A percentile compares a stretch with the other conserved stretches of the same genome.
phyloP scores from a whole-genome alignment of 108 stramenopile species.

The Skeletonema marinoi region DNA sequence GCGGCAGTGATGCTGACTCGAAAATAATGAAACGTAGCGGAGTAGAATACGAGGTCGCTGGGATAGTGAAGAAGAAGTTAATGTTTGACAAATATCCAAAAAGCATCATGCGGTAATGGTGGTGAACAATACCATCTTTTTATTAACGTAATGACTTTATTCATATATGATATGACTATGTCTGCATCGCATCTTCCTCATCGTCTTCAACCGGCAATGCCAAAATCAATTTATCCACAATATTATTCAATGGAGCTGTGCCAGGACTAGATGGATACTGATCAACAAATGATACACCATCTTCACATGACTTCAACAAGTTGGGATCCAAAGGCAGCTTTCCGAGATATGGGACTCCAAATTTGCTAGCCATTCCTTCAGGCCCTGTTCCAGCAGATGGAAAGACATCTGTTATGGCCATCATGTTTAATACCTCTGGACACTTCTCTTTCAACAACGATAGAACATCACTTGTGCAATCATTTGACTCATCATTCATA shows the following conservation, averaged over 20 bases:
- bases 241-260: conserved; percentile 57
- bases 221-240: conserved; percentile 57
- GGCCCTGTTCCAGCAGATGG: conserved; percentile 77
- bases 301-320: conserved; percentile 91
- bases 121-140: background rate
- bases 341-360: conserved; percentile 92
- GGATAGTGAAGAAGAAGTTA: conserved; percentile 68
- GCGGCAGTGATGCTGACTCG: background rate
- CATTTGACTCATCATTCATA: conserved; percentile 23
- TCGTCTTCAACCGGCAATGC: conserved; percentile 78
- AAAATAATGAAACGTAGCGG: conserved; percentile 17
- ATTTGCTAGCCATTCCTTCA: conserved; percentile 86
- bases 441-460: conserved; percentile 64
- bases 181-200: conserved; percentile 21
- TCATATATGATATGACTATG: background rate
- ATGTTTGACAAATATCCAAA: conserved; percentile 79
- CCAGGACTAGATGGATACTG: conserved; percentile 57
- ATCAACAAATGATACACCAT: conserved; percentile 81
- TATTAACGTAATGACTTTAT: background rate
- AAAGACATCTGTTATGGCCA: conserved; percentile 78
- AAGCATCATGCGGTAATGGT: conserved; percentile 66
- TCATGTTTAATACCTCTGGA: conserved; percentile 75
- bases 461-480: conserved; percentile 70
- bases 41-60: conserved; percentile 59
- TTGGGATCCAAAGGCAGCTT: conserved; percentile 94